These are phyloP conservation scores for Alternaria novae-zelandiae DNA, from an alignment of 2,329 filamentous ascomycete genomes.

Conservation along the genomic window DNA sequence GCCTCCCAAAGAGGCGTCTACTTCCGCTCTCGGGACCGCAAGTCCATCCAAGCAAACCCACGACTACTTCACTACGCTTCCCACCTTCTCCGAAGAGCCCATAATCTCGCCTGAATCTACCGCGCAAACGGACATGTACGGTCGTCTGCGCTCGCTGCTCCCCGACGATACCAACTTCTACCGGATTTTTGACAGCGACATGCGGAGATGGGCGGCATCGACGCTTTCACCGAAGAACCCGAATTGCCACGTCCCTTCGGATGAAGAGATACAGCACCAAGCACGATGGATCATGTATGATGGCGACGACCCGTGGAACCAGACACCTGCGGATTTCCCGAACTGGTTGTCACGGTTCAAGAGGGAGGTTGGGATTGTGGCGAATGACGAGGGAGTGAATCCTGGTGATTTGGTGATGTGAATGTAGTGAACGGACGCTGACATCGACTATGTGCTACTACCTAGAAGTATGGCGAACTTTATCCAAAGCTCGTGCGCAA, in stretches of 20 bases:
- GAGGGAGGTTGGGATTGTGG: conserved; percentile 24
- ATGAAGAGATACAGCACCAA: conserved; percentile 43
- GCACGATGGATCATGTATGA: conserved; percentile 43
- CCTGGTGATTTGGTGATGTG: background rate
- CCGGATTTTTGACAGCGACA: conserved; percentile 24
- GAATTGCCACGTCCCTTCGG: conserved; percentile 30
- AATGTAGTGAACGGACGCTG: background rate
- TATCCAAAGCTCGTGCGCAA: background rate
- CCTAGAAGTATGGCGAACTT: background rate
- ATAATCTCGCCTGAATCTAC: background rate
- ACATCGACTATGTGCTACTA: too few relatives aligned
- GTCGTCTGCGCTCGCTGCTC: conserved; percentile 8
- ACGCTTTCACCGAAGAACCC: conserved; percentile 33
- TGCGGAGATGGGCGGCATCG: conserved; percentile 30
- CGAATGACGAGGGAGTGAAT: conserved; percentile 2
- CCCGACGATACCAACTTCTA: conserved; percentile 27
- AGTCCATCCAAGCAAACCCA: background rate
- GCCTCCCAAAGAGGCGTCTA: background rate
- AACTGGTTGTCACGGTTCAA: conserved; percentile 43
- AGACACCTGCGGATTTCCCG: conserved; percentile 45
- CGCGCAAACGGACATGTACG: conserved; percentile 6
- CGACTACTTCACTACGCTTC: background rate
- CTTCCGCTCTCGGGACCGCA: background rate
- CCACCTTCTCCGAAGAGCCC: background rate
- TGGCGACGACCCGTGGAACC: conserved; percentile 46